Evolutionary conservation across 2,329 filamentous ascomycete species (phyloP), one percentile per base, ranked within the genome.

Genomic region (Claviceps capensis): DNA sequence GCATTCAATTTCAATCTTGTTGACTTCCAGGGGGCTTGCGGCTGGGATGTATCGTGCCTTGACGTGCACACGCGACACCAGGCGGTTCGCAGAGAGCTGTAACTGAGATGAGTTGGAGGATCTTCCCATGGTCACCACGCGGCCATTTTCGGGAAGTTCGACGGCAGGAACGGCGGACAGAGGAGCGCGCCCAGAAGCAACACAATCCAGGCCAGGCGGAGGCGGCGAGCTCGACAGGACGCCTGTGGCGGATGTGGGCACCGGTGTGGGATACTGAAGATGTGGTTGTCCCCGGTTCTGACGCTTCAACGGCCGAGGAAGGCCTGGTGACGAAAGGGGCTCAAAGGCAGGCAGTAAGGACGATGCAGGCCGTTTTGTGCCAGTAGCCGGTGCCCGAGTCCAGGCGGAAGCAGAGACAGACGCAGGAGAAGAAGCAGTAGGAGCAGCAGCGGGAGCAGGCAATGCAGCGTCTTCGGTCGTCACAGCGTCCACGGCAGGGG

Each of bases 81-180:
- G 80, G 47, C 89, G 86, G 70, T 95, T 95, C 60, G 88, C 82
- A 26, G 93, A 93, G 14, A 98, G 78, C 69, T 96, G 91, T 67
- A 91, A 93, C 64, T 96, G 83, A n/a, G 89, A 95, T 14, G 90
- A 95, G 68, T 88, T 91, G 71, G 88, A 95, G 5, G 90, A 96
- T 58, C 93, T 81, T 57, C 93, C 93, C 85, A 98, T 93, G 55
- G 85, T 77, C 37, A 95, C 71, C 14, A 82, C 73, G 61, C 95
- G 87, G 57, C 91, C 90, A 68, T 86, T 88, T 58, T 83, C 84
- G 51, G 83, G 82, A 17, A 97, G 79, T 65, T 87, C 81, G 56
- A 97, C 75, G 22, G 83, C 82, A n/a, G 89, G 88, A 49, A 98
- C 83, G 49, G 85, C 79, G 50, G 84, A 84, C 49, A 98, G 77